Base-by-base conservation (phyloP, 768 basidiomycete species). In the Erythrobasidium yunnanense region DNA sequence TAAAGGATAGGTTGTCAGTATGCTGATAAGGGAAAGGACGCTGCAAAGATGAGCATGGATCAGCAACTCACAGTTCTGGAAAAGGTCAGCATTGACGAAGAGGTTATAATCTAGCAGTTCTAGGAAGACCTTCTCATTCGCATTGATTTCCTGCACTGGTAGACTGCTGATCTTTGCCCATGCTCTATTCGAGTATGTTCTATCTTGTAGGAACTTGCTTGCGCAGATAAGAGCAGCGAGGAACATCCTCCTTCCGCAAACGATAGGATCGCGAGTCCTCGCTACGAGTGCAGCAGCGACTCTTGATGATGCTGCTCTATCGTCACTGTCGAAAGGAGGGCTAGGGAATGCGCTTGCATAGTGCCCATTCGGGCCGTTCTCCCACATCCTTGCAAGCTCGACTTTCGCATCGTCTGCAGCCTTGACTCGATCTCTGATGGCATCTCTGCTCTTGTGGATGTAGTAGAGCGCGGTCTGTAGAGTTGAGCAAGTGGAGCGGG, bases 101-200 rank as follows among this genome's bases (percentile, higher is more conserved):
- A 74, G 63, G 55, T 71, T 50, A 32, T 68, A 93, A 67, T 85
- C 85, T 20, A 93, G 81, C 7, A 88, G 85, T 74, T 85, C 84
- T 23, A 90, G 87, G 45, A 96, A 82, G 0, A 87, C 87, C 23
- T 87, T 83, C 76, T 96, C 92, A 73, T 89, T 91, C 18, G 84
- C 82, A 38, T 88, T 85, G 55, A 96, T 87, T 78, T 96, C 91
- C 45, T 84, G 78, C 3, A 88, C 84, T 0, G 85, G 83, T 1
- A 96, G 81, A 18, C 90, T 90, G n/a, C 87, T 87, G 4, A 96
- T 81, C 73, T 91, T 90, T 1, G 88, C 87, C 92, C 92, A 95
- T 18, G 91, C 66, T 35, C 66, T 83, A 75, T 95, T 93, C 15
- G 88, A 90, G 72, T 92, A 95, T 46, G 87, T 89, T 55, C 88